phyloP scores from a whole-genome alignment of 2,329 filamentous ascomycete species.

The Neofusicoccum cordaticola region DNA sequence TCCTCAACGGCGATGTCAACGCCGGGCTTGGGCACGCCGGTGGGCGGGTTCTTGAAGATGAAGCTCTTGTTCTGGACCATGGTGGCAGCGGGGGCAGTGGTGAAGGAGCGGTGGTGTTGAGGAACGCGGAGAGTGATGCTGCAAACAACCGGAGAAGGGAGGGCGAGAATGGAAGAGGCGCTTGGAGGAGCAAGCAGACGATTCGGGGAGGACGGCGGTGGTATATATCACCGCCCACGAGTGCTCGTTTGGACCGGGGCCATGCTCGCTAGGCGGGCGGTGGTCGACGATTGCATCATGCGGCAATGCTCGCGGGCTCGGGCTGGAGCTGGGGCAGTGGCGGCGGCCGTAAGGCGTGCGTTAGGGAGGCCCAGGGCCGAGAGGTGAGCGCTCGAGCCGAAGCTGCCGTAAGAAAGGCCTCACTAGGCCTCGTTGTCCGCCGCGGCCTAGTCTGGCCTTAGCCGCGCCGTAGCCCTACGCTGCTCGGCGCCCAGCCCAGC shows the following conservation, averaged over 20 bases:
- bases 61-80: constrained; percentile 70
- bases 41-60: constrained; percentile 68
- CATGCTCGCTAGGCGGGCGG: background rate
- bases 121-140: background rate
- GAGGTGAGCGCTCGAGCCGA: background rate
- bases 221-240: background rate
- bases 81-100: background rate
- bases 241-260: background rate
- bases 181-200: too few relatives aligned
- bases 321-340: background rate
- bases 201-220: background rate
- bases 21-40: constrained; percentile 65
- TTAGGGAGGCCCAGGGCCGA: background rate
- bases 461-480: background rate
- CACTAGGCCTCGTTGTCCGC: too few relatives aligned
- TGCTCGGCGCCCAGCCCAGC: background rate
- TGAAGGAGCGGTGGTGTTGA: background rate
- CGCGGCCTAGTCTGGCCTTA: too few relatives aligned
- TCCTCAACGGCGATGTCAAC: constrained; percentile 68
- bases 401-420: background rate
- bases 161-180: background rate
- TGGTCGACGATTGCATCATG: constrained; percentile 6
- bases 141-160: background rate
- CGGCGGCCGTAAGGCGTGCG: constrained; percentile 6
- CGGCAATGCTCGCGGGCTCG: background rate